phyloP scores from a whole-genome alignment of 176 grass and related monocot genomes.

The Lolium rigidum region DNA sequence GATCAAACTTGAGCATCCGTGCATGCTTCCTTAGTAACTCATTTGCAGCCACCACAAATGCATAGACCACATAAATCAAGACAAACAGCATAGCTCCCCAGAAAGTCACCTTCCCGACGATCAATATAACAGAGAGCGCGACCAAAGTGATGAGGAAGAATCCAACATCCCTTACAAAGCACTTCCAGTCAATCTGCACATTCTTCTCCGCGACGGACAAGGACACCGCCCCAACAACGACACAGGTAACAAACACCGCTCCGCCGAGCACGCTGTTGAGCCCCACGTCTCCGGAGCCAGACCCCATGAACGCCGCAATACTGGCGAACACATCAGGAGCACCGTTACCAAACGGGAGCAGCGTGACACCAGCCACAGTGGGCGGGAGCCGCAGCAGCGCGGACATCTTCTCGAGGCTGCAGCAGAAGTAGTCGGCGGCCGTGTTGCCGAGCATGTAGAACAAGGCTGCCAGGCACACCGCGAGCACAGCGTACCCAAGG shows the following conservation, averaged over 20 bases:
- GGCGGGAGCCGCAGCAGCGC: constrained; percentile 78
- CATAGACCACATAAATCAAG: constrained; percentile 82
- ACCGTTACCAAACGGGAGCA: constrained; percentile 95
- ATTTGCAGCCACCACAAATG: constrained; percentile 88
- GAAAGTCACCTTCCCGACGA: constrained; percentile 85
- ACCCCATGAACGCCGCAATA: constrained; percentile 87
- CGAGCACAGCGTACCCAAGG: constrained; percentile 75
- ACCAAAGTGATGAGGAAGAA: constrained; percentile 84
- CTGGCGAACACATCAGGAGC: constrained; percentile 97
- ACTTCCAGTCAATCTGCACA: constrained; percentile 88
- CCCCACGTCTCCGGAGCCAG: constrained; percentile 80
- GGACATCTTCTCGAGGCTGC: constrained; percentile 95
- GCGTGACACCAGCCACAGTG: constrained; percentile 81
- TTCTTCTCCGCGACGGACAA: constrained; percentile 85
- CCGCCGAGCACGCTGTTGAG: constrained; percentile 94
- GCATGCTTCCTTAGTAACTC: constrained; percentile 93
- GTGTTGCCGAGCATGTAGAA: constrained; percentile 98
- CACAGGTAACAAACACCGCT: constrained; percentile 94
- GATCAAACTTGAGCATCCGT: constrained; percentile 79
- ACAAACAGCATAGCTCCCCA: constrained; percentile 91
- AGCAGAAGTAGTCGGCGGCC: constrained; percentile 96
- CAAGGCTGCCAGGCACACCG: constrained; percentile 69
- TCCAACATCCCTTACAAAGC: constrained; percentile 87
- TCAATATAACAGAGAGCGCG: constrained; percentile 64
- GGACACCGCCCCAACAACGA: constrained; percentile 85